These are phyloP conservation scores for Aureobasidium uvarum DNA, from an alignment of 2,329 filamentous ascomycete species.

Conservation along the genomic window DNA sequence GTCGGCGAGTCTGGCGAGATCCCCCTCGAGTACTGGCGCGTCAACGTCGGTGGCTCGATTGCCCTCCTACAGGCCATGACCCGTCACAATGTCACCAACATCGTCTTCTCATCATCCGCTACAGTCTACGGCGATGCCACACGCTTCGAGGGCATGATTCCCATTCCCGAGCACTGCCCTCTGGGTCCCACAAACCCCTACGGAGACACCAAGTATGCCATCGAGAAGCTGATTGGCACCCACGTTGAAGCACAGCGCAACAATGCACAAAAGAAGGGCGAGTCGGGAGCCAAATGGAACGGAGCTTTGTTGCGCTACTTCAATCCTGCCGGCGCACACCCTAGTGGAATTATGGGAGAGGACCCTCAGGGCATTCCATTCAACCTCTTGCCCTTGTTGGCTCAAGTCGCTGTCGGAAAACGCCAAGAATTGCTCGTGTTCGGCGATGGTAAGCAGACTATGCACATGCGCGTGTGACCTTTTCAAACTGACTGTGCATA, in stretches of 20 bases:
- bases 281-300: constrained; percentile 81
- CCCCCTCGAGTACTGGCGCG: constrained; percentile 94
- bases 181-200: constrained; percentile 97
- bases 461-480: constrained; percentile 3
- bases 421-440: constrained; percentile 93
- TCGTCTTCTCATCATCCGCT: constrained; percentile 97
- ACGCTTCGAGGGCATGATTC: constrained; percentile 95
- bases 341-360: constrained; percentile 95
- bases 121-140: constrained; percentile 99
- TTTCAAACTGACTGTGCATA: constrained; percentile 42
- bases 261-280: constrained; percentile 75
- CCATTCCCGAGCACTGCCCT: constrained; percentile 95
- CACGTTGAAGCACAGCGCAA: constrained; percentile 82
- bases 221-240: constrained; percentile 90
- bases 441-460: constrained; percentile 70
- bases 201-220: constrained; percentile 90
- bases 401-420: constrained; percentile 93
- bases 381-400: constrained; percentile 90
- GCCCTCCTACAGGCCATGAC: constrained; percentile 83
- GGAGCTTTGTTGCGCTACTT: constrained; percentile 93
- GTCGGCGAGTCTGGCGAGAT: constrained; percentile 94
- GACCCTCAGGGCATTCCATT: constrained; percentile 94
- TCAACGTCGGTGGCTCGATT: constrained; percentile 93
- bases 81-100: constrained; percentile 87
- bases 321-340: constrained; percentile 94